Conservation (phyloP, 257 asterid genomes). For the Nicotiana paniculata region DNA sequence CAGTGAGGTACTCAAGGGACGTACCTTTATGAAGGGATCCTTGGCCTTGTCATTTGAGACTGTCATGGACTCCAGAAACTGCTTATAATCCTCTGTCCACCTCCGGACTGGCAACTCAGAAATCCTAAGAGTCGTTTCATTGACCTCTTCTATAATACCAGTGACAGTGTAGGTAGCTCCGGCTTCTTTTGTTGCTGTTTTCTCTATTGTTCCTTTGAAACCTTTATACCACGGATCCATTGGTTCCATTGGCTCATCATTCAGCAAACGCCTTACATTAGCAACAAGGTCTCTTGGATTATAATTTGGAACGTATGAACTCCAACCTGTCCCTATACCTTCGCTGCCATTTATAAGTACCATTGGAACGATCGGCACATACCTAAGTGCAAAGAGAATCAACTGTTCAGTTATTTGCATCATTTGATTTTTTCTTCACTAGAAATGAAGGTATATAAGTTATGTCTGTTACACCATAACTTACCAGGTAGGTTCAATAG, state of each 20-base stretch:
- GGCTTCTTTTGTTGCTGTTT: slow-evolving; percentile 55
- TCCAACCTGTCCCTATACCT: slow-evolving; percentile 99
- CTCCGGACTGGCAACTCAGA: slow-evolving; percentile 82
- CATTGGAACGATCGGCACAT: slow-evolving; percentile 73
- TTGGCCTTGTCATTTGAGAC: slow-evolving; percentile 60
- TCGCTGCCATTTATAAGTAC: slow-evolving; percentile 98
- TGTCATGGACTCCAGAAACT: slow-evolving; percentile 70
- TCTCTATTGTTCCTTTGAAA: slow-evolving; percentile 71
- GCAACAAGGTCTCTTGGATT: slow-evolving; percentile 81
- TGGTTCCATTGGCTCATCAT: slow-evolving; percentile 62
- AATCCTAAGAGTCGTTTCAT: slow-evolving; percentile 56
- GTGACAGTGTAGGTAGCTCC: slow-evolving; percentile 56
- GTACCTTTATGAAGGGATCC: slow-evolving; percentile 84
- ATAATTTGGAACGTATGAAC: slow-evolving; percentile 79
- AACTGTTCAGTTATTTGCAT: slow-evolving; percentile 2
- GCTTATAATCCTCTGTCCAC: slow-evolving; percentile 97
- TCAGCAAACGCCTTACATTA: slow-evolving; percentile 63
- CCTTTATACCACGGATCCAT: slow-evolving; percentile 98
- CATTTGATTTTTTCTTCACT: background rate
- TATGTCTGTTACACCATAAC: slow-evolving; percentile 1
- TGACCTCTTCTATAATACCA: slow-evolving; percentile 70
- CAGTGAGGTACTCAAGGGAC: background rate
- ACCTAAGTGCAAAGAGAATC: slow-evolving; percentile 40
- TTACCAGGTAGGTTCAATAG: slow-evolving; percentile 90
- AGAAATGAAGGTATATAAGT: background rate